phyloP scores from a whole-genome alignment of 139 green algal genomes.

The Tetraselmis striata region DNA sequence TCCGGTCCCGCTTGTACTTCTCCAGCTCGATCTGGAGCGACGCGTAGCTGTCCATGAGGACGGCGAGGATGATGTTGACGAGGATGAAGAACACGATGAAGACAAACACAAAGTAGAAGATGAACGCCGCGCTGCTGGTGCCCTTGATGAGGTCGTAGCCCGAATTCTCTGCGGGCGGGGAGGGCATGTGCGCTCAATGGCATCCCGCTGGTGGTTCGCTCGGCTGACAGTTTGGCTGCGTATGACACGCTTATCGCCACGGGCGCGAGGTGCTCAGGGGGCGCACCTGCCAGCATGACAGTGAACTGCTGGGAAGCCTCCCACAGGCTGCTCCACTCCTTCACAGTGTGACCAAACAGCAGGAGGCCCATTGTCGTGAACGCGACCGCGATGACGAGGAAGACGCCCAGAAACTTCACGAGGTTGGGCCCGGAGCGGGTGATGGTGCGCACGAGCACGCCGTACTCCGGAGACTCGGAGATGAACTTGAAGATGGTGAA shows the following conservation, averaged over 20 bases:
- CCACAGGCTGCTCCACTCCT: constrained; percentile 10
- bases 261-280: too few species aligned
- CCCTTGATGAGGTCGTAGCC: constrained; percentile 11
- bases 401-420: constrained; percentile 7
- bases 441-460: constrained; percentile 14
- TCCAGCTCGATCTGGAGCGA: not conserved
- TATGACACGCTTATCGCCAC: not conserved
- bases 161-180: not conserved
- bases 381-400: not conserved
- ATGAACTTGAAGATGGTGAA: constrained; percentile 10
- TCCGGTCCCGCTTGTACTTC: not conserved
- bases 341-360: constrained; percentile 2
- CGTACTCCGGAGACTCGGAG: not conserved
- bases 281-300: not conserved
- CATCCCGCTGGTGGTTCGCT: not conserved
- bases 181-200: not conserved
- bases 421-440: not conserved
- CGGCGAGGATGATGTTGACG: constrained; percentile 13
- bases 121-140: not conserved
- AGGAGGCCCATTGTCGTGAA: constrained; percentile 11
- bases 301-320: not conserved
- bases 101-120: constrained; percentile 12
- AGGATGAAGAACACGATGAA: constrained; percentile 17
- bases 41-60: constrained; percentile 11
- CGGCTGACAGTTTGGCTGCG: not conserved